A percentile compares a stretch with the other conserved stretches of the same genome.
phyloP scores from a whole-genome alignment of 129 eudicot species.

The Ambrosia artemisiifolia region DNA sequence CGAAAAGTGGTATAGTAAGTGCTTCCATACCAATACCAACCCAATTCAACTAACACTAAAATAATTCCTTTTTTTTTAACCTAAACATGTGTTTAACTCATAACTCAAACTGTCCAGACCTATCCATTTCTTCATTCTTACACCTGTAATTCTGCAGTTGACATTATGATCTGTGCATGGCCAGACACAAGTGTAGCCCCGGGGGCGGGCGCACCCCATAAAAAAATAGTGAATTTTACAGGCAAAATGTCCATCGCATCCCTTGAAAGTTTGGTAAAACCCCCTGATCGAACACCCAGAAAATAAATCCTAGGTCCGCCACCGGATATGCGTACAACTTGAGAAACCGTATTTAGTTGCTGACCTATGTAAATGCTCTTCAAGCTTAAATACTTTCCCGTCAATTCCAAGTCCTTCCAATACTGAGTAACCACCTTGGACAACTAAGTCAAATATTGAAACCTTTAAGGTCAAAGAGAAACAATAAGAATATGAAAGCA shows the following conservation, averaged over 20 bases:
- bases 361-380: constrained; percentile 96
- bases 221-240: too few species aligned
- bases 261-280: too few species aligned
- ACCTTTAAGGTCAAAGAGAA: constrained; percentile 47
- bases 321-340: neutral
- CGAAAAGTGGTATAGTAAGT: neutral
- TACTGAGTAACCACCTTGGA: constrained; percentile 98
- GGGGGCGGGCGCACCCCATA: too few species aligned
- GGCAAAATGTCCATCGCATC: too few species aligned
- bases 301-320: too few species aligned
- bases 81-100: neutral
- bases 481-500: constrained; percentile 10
- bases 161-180: neutral
- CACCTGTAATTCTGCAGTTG: neutral
- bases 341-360: constrained; percentile 11
- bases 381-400: constrained; percentile 88
- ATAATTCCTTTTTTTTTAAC: neutral
- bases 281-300: too few species aligned
- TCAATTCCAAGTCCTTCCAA: constrained; percentile 93
- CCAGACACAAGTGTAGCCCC: too few species aligned
- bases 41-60: neutral
- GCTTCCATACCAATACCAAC: neutral
- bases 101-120: neutral
- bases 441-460: constrained; percentile 92
- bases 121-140: neutral